Percentiles rank a stretch among this genome's conserved stretches.
Conservation (phyloP, 2,329 filamentous ascomycete genomes). For the Zelopaecilomyces penicillatus region DNA sequence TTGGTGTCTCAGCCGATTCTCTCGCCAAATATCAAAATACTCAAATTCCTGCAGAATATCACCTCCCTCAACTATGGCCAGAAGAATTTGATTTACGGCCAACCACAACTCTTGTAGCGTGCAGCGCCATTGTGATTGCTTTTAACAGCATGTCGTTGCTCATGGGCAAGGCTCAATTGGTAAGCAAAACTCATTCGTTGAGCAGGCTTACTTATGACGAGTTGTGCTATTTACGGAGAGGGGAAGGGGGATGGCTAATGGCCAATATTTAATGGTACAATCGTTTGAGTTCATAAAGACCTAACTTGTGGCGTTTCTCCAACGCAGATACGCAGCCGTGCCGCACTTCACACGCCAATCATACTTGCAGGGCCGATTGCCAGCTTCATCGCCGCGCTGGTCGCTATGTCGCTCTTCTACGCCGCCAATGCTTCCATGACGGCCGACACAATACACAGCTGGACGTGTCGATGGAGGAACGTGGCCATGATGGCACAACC, state of each 20-base stretch:
- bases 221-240: too few species aligned
- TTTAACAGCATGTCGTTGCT: constrained; percentile 40
- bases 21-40: constrained; percentile 49
- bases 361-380: constrained; percentile 19
- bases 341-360: constrained; percentile 12
- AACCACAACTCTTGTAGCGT: constrained; percentile 45
- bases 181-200: constrained; percentile 25
- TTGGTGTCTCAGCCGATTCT: constrained; percentile 47
- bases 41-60: constrained; percentile 35
- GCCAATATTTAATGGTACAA: not conserved
- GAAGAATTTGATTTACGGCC: constrained; percentile 47
- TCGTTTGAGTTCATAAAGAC: too few species aligned
- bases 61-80: constrained; percentile 49
- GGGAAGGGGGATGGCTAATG: not conserved
- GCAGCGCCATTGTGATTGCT: constrained; percentile 41
- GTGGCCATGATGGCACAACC: constrained; percentile 45
- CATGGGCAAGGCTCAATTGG: constrained; percentile 39
- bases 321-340: constrained; percentile 14
- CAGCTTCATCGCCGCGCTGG: constrained; percentile 33
- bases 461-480: constrained; percentile 52
- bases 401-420: constrained; percentile 51
- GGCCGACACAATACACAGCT: constrained; percentile 50
- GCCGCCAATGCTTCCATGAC: constrained; percentile 43
- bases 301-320: not conserved
- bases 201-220: constrained; percentile 9